Base-by-base conservation (phyloP, 768 basidiomycete species). In the Megacollybia marginata region DNA sequence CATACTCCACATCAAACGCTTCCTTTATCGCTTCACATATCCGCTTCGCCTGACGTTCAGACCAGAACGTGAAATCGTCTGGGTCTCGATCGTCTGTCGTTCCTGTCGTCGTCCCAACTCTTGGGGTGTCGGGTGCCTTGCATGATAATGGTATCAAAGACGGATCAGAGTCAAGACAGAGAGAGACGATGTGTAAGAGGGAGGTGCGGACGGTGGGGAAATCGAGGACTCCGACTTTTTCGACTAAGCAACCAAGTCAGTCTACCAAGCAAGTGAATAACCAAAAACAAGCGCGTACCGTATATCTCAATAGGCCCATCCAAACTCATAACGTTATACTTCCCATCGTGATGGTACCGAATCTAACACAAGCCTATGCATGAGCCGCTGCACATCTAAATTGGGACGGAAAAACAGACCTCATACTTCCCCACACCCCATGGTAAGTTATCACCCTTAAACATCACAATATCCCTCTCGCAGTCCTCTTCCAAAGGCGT, bases 31-130 rank as follows among this genome's bases (percentile, higher is more conserved):
- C 84, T 16, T 71, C 67, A 47, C 85, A 86, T 56, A 99, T 97
- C 48, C 91, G 80, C 66, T 84, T 86, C 49, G 95, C 96, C 64
- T 99, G 95, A 40, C 73, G 71, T 57, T 88, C 85, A 1, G 85
- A 85, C 91, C 93, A 95, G 69, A 99, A 92, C 43, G 80, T 78
- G 65, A 99, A 98, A 67, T 98, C 94, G 60, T 98, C 94, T 1
- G 83, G 81, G 59, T 94, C 89, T 42, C 74, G 80, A 33, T 68
- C 66, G 38, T 76, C 73, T 13, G 65, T 64, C 23, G 59, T 51
- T 33, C 48, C 46, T 38, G 36, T 33, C 36, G 32, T 32, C 23
- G 48, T 49, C 34, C 32, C 55, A 43, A 33, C 23, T 19, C 44
- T 34, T 23, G 64, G 59, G 34, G 68, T 64, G 15, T 53, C 49